A percentile compares a stretch with the other conserved stretches of the same genome.
Conservation (phyloP, 1,139 yeast species). For the Candida tropicalis region DNA sequence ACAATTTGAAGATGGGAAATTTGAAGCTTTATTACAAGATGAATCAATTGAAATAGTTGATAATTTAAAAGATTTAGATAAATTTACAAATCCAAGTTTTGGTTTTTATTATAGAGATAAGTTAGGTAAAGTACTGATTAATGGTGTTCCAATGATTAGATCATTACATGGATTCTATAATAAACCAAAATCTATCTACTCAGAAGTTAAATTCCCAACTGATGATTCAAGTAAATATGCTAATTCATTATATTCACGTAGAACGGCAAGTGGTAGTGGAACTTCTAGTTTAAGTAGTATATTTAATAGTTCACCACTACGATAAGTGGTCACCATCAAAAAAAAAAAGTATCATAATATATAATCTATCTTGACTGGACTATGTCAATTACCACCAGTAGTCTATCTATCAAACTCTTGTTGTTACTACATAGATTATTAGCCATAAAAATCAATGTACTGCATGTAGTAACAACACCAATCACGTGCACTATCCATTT, state of each 20-base stretch:
- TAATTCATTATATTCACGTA: conserved; percentile 3
- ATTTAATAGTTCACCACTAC: conserved; percentile 7
- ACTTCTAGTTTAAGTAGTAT: conserved; percentile 6
- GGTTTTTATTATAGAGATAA: conserved; percentile 7
- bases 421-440: too few species aligned
- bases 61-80: conserved; percentile 3
- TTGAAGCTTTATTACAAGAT: conserved; percentile 5
- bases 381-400: too few species aligned
- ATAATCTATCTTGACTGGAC: too few species aligned
- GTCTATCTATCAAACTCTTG: too few species aligned
- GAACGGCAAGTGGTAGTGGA: conserved; percentile 6
- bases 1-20: conserved; percentile 6
- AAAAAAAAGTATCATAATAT: neutral
- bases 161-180: conserved; percentile 9
- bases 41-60: neutral
- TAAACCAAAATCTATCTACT: neutral
- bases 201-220: conserved; percentile 8
- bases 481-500: too few species aligned
- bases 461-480: too few species aligned
- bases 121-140: conserved; percentile 5
- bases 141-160: conserved; percentile 6
- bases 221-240: conserved; percentile 3
- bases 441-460: too few species aligned
- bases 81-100: conserved; percentile 7
- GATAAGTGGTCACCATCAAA: neutral